Evolutionary conservation across 768 basidiomycete species (phyloP).

Genomic region (Trametes villosa): DNA sequence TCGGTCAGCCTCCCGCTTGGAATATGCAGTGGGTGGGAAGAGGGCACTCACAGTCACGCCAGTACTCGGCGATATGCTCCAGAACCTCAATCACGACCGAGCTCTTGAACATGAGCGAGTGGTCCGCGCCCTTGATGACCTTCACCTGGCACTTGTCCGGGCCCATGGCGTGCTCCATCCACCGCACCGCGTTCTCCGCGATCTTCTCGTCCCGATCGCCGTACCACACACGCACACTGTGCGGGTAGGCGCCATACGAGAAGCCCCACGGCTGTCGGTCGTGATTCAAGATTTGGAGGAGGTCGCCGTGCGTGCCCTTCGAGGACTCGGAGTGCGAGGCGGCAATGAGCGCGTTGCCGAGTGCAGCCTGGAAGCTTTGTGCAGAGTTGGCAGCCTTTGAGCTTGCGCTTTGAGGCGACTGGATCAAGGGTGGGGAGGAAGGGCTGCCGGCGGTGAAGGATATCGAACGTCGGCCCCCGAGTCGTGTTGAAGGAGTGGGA

Average conservation of each 20-base stretch:
- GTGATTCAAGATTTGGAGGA: conserved; percentile 90
- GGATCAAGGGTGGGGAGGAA: conserved; percentile 52
- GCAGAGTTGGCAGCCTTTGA: conserved; percentile 36
- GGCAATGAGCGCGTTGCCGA: conserved; percentile 90
- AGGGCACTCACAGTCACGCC: conserved; percentile 32
- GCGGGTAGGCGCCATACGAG: conserved; percentile 79
- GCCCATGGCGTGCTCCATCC: conserved; percentile 90
- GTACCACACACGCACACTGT: conserved; percentile 85
- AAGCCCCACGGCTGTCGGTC: conserved; percentile 91
- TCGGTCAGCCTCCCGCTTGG: too few species aligned
- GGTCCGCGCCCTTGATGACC: conserved; percentile 87
- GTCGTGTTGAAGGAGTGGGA: conserved; percentile 42
- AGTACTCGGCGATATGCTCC: conserved; percentile 63
- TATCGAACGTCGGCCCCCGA: conserved; percentile 68
- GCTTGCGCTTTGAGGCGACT: conserved; percentile 37
- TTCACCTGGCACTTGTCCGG: conserved; percentile 74
- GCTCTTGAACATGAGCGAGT: conserved; percentile 92
- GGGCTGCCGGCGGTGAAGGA: conserved; percentile 61
- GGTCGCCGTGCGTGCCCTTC: conserved; percentile 87
- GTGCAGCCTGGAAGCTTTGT: conserved; percentile 54
- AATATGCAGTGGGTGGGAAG: background rate
- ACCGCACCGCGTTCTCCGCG: conserved; percentile 84
- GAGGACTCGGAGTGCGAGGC: conserved; percentile 96
- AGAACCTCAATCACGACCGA: conserved; percentile 85
- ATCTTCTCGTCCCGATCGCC: conserved; percentile 95